Percentiles rank a stretch among this genome's conserved stretches.
Conservation (phyloP, 495 filamentous ascomycete genomes). For the Rostrohypoxylon terebratum region DNA sequence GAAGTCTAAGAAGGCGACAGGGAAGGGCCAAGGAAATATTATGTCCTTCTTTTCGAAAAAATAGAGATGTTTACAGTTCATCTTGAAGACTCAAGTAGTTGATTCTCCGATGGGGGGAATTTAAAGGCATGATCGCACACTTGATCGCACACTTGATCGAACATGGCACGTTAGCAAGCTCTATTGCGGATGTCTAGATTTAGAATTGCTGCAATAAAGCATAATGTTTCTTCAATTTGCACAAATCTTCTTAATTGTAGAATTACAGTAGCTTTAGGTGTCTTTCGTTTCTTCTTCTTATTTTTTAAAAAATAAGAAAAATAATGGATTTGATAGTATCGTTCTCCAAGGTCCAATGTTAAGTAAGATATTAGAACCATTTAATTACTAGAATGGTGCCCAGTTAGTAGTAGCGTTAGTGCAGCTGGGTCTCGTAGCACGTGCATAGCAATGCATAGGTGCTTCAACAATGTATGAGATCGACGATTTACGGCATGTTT, state of each 20-base stretch:
- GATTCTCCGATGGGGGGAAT: background rate
- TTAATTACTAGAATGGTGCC: too few relatives aligned
- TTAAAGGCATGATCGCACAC: too few relatives aligned
- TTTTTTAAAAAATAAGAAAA: too few relatives aligned
- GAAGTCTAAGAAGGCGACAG: conserved; percentile 68
- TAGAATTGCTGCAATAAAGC: background rate
- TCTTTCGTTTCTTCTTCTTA: too few relatives aligned
- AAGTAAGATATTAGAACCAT: too few relatives aligned
- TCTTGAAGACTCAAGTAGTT: background rate
- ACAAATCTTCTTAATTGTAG: background rate
- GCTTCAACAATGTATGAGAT: conserved; percentile 10
- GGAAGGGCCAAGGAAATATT: conserved; percentile 83
- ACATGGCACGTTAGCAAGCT: too few relatives aligned
- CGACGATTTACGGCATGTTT: conserved; percentile 13
- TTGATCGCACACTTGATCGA: too few relatives aligned
- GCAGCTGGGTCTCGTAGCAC: background rate
- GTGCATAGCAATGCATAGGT: background rate
- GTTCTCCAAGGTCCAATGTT: too few relatives aligned
- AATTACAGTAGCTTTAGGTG: background rate
- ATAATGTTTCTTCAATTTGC: background rate
- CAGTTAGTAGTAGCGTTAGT: background rate
- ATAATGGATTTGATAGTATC: too few relatives aligned
- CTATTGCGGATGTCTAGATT: too few relatives aligned
- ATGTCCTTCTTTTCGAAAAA: conserved; percentile 97
- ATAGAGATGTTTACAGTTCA: conserved; percentile 29